A percentile compares a stretch with the other conserved stretches of the same genome.
Evolutionary conservation across 1,139 yeast genomes (phyloP).

Genomic region (Ogataea hybrid): DNA sequence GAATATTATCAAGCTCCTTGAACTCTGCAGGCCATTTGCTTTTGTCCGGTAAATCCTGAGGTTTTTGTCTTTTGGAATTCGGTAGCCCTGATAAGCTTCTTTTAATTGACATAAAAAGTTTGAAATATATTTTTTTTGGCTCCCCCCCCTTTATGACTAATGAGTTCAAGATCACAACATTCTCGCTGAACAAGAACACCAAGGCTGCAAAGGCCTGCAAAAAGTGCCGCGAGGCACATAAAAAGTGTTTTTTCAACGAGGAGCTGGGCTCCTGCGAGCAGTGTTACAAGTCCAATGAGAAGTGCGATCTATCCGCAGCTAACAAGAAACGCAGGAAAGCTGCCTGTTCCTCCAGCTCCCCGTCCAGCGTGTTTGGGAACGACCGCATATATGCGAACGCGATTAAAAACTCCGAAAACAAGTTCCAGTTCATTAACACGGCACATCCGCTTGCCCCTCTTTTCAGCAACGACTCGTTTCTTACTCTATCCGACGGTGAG

Average conservation of each 20-base stretch:
- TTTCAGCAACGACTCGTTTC: conserved; percentile 33
- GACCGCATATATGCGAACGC: conserved; percentile 26
- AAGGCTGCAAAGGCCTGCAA: conserved; percentile 23
- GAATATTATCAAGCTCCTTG: conserved; percentile 40
- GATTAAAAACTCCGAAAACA: conserved; percentile 21
- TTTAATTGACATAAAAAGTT: conserved; percentile 1
- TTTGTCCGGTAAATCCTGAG: conserved; percentile 5
- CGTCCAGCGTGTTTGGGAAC: conserved; percentile 14
- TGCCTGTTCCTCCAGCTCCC: background rate
- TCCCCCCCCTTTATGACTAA: background rate
- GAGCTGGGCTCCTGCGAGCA: conserved; percentile 17
- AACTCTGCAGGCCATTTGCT: conserved; percentile 31
- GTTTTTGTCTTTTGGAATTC: conserved; percentile 2
- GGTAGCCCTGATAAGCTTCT: conserved; percentile 1
- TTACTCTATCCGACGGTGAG: conserved; percentile 34
- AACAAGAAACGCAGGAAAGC: background rate
- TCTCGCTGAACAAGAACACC: conserved; percentile 8
- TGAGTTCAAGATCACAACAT: conserved; percentile 9
- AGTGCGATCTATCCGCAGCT: conserved; percentile 12
- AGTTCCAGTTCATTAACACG: conserved; percentile 33
- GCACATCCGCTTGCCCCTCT: conserved; percentile 35
- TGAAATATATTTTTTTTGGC: background rate
- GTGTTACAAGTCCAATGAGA: conserved; percentile 15
- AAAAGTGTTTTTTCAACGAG: conserved; percentile 19
- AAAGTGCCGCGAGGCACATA: conserved; percentile 25